phyloP scores from a whole-genome alignment of 1,284 basidiomycete species.

The Sporisorium reilianum region DNA sequence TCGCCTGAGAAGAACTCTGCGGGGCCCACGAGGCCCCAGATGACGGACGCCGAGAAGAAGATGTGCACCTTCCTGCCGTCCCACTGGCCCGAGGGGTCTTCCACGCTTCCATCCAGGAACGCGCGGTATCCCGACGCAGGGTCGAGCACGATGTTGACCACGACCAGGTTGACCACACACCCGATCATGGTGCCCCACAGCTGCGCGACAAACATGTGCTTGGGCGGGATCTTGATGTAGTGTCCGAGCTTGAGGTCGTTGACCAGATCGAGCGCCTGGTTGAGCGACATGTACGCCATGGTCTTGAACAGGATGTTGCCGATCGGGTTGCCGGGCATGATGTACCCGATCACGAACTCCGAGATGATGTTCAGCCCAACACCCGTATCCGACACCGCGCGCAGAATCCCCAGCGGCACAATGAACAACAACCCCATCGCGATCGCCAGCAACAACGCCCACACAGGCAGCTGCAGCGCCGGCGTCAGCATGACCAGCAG shows the following conservation, averaged over 20 bases:
- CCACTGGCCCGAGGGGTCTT: conserved; percentile 72
- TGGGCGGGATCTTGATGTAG: conserved; percentile 69
- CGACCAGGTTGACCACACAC: conserved; percentile 70
- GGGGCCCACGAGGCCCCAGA: conserved; percentile 72
- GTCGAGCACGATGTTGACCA: conserved; percentile 70
- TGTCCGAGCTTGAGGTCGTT: conserved; percentile 72
- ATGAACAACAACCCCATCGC: conserved; percentile 71
- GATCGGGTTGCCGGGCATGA: conserved; percentile 73
- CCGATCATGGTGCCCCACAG: conserved; percentile 72
- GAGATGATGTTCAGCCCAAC: conserved; percentile 72
- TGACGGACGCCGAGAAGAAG: conserved; percentile 71
- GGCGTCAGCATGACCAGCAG: conserved; percentile 71
- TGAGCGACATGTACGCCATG: conserved; percentile 71
- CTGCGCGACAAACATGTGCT: conserved; percentile 72
- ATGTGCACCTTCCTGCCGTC: conserved; percentile 68
- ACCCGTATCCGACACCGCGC: conserved; percentile 72
- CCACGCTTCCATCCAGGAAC: conserved; percentile 70
- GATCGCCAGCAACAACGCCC: conserved; percentile 72
- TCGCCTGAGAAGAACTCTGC: conserved; percentile 72
- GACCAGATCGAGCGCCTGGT: conserved; percentile 70
- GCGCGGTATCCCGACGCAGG: conserved; percentile 61
- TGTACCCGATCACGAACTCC: conserved; percentile 71
- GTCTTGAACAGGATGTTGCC: conserved; percentile 70
- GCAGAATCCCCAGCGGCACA: conserved; percentile 71
- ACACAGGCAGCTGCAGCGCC: conserved; percentile 71